Conservation (phyloP, 2,329 filamentous ascomycete species). For the Sphaerulina vaccinii region DNA sequence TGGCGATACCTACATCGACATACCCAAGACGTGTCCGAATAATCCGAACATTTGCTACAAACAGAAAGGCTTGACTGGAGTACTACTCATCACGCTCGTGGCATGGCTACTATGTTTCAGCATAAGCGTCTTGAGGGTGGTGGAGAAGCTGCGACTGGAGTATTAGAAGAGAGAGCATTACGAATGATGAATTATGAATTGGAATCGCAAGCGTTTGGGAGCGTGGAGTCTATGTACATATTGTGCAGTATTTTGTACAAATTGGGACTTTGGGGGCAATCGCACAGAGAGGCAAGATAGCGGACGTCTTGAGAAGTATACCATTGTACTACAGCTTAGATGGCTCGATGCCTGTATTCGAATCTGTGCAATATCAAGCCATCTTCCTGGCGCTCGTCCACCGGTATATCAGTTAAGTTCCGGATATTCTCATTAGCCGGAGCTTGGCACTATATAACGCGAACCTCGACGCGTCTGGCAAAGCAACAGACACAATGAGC, state of each 20-base stretch:
- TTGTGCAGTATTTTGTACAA: neutral
- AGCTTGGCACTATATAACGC: too few relatives aligned
- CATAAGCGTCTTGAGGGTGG: constrained; percentile 59
- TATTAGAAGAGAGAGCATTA: constrained; percentile 18
- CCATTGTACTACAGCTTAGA: neutral
- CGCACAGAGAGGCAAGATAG: neutral
- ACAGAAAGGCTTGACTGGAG: constrained; percentile 70
- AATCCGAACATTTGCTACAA: constrained; percentile 56
- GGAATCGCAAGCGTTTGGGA: constrained; percentile 6
- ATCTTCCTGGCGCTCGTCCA: neutral
- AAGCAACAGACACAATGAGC: too few relatives aligned
- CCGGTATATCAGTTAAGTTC: too few relatives aligned
- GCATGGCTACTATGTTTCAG: constrained; percentile 91
- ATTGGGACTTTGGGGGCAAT: too few relatives aligned
- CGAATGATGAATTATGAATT: constrained; percentile 19
- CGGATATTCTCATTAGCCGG: too few relatives aligned
- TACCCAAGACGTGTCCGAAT: constrained; percentile 37
- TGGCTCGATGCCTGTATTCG: neutral
- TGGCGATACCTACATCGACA: constrained; percentile 18
- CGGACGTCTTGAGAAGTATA: neutral
- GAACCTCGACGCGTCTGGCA: too few relatives aligned
- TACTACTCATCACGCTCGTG: constrained; percentile 76
- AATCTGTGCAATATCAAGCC: neutral
- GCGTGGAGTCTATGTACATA: constrained; percentile 1
- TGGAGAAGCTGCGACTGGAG: constrained; percentile 37